Evolutionary conservation across 768 basidiomycete species (phyloP).

Genomic region (Phylloporus arenicola): DNA sequence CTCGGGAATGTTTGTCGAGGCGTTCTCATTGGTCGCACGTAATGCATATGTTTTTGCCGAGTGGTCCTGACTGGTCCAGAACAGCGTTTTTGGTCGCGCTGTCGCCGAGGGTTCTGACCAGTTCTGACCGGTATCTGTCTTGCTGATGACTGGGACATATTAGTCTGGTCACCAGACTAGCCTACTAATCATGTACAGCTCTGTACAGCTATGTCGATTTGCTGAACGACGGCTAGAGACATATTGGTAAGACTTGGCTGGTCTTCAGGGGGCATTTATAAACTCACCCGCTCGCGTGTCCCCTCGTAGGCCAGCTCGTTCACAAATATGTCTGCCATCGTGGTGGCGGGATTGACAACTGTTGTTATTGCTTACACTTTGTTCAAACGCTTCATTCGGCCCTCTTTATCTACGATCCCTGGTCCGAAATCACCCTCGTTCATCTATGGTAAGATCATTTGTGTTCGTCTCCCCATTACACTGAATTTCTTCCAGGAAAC

Average conservation of each 20-base stretch:
- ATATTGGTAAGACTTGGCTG: background rate
- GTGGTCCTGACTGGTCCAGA: too few relatives aligned
- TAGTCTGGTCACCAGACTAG: too few relatives aligned
- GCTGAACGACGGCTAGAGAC: too few relatives aligned
- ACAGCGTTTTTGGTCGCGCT: too few relatives aligned
- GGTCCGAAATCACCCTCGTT: constrained; percentile 23
- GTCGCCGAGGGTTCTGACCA: too few relatives aligned
- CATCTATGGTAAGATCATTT: constrained; percentile 6
- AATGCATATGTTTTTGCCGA: too few relatives aligned
- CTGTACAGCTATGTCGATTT: too few relatives aligned
- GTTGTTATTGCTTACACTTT: constrained; percentile 1
- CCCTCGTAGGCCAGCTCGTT: background rate
- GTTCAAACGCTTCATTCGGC: background rate
- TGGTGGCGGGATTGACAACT: background rate
- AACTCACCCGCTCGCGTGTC: background rate
- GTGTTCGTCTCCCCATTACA: constrained; percentile 7
- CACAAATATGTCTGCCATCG: background rate
- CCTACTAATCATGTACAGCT: too few relatives aligned
- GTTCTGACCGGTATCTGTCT: too few relatives aligned
- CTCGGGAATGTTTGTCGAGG: too few relatives aligned
- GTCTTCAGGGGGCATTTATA: background rate
- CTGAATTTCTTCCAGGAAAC: constrained; percentile 22
- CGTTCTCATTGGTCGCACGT: too few relatives aligned
- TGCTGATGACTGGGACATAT: too few relatives aligned
- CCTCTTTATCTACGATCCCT: constrained; percentile 12